Evolutionary conservation across 2,329 filamentous ascomycete genomes (phyloP).

Genomic region (Pseudomassariella vexata): DNA sequence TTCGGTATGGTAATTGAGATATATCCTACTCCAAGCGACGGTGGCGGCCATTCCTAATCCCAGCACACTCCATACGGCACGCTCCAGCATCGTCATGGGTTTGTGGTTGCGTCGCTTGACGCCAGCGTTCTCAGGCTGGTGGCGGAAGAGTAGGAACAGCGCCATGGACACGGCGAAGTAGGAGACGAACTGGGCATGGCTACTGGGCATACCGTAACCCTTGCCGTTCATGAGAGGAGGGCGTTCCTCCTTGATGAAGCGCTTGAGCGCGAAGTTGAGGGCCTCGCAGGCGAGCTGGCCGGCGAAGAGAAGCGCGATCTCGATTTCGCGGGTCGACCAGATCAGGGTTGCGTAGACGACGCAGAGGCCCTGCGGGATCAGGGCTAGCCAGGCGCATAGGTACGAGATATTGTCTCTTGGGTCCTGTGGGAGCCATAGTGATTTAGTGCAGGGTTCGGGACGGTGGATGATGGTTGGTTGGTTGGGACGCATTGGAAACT

Average conservation of each 20-base stretch:
- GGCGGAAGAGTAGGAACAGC: constrained; percentile 79
- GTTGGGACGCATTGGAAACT: constrained; percentile 21
- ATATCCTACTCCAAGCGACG: constrained; percentile 79
- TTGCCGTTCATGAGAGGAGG: constrained; percentile 81
- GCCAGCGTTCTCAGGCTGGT: constrained; percentile 48
- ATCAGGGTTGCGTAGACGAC: constrained; percentile 86
- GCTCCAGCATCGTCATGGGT: constrained; percentile 56
- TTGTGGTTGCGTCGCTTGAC: constrained; percentile 33
- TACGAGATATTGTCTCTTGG: constrained; percentile 80
- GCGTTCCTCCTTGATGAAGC: constrained; percentile 86
- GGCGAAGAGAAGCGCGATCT: constrained; percentile 82
- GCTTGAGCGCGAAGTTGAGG: constrained; percentile 83
- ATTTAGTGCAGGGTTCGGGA: no score
- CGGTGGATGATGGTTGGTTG: constrained; percentile 1
- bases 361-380: constrained; percentile 86
- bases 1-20: constrained; percentile 87
- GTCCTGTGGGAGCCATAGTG: constrained; percentile 54
- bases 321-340: constrained; percentile 85
- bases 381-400: constrained; percentile 86
- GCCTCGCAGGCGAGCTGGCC: constrained; percentile 91
- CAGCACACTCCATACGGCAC: constrained; percentile 46
- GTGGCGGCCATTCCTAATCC: constrained; percentile 56
- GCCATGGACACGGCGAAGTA: constrained; percentile 84
- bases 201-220: constrained; percentile 94
- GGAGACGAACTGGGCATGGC: constrained; percentile 89